Conservation (phyloP, 108 stramenopile genomes). For the Nitzschia sp. region DNA sequence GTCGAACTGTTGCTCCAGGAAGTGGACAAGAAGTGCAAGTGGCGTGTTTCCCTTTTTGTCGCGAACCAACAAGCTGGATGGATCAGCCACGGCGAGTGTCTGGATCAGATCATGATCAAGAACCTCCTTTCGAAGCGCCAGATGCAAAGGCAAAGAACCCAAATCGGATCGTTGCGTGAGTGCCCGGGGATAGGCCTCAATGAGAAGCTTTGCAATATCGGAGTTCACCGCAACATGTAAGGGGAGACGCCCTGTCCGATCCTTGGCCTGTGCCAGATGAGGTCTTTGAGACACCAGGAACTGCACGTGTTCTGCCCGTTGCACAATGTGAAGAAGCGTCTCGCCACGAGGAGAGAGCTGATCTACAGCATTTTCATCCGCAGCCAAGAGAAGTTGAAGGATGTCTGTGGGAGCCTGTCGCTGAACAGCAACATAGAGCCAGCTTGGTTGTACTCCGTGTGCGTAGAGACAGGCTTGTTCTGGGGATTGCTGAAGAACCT, state of each 20-base stretch:
- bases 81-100: not conserved
- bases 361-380: conserved; percentile 18
- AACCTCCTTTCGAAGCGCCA: not conserved
- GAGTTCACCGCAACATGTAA: not conserved
- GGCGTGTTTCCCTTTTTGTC: conserved; percentile 21
- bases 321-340: conserved; percentile 2
- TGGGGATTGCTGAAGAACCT: not conserved
- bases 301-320: not conserved
- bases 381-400: not conserved
- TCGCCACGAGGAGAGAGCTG: conserved; percentile 3
- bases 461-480: conserved; percentile 18
- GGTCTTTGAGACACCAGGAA: conserved; percentile 4
- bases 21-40: not conserved
- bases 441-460: conserved; percentile 6
- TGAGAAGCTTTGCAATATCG: not conserved
- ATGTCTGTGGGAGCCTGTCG: conserved; percentile 10
- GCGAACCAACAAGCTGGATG: not conserved
- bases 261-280: not conserved
- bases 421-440: conserved; percentile 3
- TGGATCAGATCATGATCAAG: conserved; percentile 1
- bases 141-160: conserved; percentile 13
- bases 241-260: conserved; percentile 1
- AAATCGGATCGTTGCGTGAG: conserved; percentile 3
- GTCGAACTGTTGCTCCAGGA: not conserved
- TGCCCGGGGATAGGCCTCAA: not conserved